Evolutionary conservation across 2,329 filamentous ascomycete genomes (phyloP).

Genomic region (Neonectria sp.): DNA sequence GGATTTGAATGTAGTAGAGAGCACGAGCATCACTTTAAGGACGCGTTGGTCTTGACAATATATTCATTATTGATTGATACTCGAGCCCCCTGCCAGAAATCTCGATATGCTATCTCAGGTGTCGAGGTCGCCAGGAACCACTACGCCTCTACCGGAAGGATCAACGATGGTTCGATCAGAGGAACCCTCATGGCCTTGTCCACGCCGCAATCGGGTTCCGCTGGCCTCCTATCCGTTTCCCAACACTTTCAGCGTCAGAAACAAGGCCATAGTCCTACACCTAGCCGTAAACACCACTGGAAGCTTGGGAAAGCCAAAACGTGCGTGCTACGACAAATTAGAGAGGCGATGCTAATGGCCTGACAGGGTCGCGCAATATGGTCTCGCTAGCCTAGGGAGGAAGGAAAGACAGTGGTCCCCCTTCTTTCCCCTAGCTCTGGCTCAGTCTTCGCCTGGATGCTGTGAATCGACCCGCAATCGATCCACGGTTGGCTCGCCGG

Average conservation of each 20-base stretch:
- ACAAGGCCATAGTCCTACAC: background rate
- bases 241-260: background rate
- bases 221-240: background rate
- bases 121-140: background rate
- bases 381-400: background rate
- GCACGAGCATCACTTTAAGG: no score
- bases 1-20: no score
- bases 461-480: background rate
- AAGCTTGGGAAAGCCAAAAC: background rate
- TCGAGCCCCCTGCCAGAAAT: background rate
- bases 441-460: background rate
- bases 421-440: background rate
- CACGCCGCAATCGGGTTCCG: slow-evolving; percentile 14
- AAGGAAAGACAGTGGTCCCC: background rate
- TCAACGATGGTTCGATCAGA: slow-evolving; percentile 1
- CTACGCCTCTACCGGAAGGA: background rate
- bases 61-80: no score
- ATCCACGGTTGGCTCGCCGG: slow-evolving; percentile 1
- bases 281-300: background rate
- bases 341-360: slow-evolving; percentile 2
- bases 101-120: background rate
- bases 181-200: background rate
- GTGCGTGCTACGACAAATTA: background rate
- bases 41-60: no score
- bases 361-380: slow-evolving; percentile 4